phyloP scores from a whole-genome alignment of 1,284 basidiomycete genomes.

The Heterobasidion occidentale region DNA sequence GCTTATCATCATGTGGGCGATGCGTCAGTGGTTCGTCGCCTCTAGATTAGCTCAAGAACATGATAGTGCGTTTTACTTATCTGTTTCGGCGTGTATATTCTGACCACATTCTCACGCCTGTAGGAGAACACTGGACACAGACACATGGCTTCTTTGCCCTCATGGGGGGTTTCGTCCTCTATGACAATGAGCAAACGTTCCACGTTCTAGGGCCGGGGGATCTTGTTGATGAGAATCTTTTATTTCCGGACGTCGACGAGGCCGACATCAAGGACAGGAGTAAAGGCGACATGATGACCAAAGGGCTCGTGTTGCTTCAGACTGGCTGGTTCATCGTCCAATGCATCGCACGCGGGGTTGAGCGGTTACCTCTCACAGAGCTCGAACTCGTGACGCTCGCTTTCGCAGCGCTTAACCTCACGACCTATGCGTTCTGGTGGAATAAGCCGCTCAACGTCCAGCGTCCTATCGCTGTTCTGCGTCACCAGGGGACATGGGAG shows the following conservation, averaged over 20 bases:
- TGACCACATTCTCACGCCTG: not conserved
- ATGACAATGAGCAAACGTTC: not conserved
- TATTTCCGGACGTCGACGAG: constrained; percentile 10
- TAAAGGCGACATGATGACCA: constrained; percentile 16
- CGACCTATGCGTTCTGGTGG: not conserved
- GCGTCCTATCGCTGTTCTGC: not conserved
- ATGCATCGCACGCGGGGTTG: constrained; percentile 12
- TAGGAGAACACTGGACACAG: constrained; percentile 4
- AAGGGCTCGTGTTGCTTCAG: constrained; percentile 16
- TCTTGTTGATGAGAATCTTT: constrained; percentile 3
- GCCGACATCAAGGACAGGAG: constrained; percentile 15
- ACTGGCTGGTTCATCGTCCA: constrained; percentile 18
- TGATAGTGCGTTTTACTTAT: not conserved
- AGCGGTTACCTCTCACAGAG: constrained; percentile 13
- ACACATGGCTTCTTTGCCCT: constrained; percentile 14
- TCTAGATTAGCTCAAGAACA: not conserved
- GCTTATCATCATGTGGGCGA: not conserved
- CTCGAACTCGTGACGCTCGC: constrained; percentile 19
- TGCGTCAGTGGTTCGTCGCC: not conserved
- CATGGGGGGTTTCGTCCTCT: constrained; percentile 16
- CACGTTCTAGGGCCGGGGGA: constrained; percentile 11
- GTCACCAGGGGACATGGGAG: too few relatives aligned
- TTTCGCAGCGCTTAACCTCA: not conserved
- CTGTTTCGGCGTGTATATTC: too few relatives aligned
- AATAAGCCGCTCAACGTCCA: not conserved